phyloP scores from a whole-genome alignment of 23 red algal species.

The Agarophyton chilense region DNA sequence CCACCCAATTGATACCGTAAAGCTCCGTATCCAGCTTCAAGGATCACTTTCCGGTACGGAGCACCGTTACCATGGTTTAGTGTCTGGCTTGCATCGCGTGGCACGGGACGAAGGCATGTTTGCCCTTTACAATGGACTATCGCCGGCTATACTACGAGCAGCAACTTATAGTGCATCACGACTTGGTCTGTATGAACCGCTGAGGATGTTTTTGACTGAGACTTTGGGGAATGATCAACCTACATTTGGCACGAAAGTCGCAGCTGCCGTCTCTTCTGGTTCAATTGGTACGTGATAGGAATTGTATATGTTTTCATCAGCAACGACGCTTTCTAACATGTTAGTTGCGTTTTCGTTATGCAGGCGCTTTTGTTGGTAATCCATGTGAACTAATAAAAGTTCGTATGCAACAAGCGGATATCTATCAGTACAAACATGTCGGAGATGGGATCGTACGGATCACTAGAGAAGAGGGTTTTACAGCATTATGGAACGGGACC shows the following conservation, averaged over 20 bases:
- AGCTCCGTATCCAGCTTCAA: conserved; percentile 62
- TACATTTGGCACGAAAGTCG: conserved; percentile 31
- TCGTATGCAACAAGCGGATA: conserved; percentile 56
- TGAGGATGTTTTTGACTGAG: conserved; percentile 36
- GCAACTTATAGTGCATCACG: conserved; percentile 63
- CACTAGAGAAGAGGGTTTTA: conserved; percentile 27
- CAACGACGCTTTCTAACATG: neutral
- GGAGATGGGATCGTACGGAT: conserved; percentile 41
- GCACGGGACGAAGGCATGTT: conserved; percentile 35
- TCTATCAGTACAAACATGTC: conserved; percentile 40
- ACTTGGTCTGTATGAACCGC: conserved; percentile 50
- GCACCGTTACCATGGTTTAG: conserved; percentile 4
- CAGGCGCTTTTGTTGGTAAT: conserved; percentile 62
- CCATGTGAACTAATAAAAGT: conserved; percentile 67
- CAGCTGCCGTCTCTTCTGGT: conserved; percentile 40
- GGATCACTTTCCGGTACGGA: conserved; percentile 24
- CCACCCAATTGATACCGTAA: conserved; percentile 60
- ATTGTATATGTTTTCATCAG: too few relatives aligned
- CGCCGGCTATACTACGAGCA: conserved; percentile 53
- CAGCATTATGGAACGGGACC: conserved; percentile 51
- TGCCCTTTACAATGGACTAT: conserved; percentile 37
- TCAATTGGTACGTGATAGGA: conserved; percentile 22
- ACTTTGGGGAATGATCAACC: neutral
- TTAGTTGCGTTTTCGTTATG: neutral
- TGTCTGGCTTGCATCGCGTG: conserved; percentile 31